Evolutionary conservation across 148 eudicot species (phyloP), one percentile per base, ranked within the genome.

Genomic region (Fallopia convolvulus): DNA sequence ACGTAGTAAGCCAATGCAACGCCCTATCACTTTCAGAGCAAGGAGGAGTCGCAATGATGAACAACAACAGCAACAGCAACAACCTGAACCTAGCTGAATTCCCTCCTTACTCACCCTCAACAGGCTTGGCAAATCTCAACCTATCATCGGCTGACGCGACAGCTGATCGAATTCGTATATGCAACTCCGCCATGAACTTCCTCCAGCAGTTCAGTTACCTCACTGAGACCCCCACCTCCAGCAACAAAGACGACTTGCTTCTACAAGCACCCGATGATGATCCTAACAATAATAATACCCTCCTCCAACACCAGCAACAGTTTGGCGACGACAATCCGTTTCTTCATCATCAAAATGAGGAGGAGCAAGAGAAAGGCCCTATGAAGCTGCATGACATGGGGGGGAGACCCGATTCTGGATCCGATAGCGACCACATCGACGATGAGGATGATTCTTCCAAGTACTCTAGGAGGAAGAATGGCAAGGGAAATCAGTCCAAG

Each of bases 361-460:
- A 83, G 74, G 79, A 83, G 63, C 87, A 80, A 11, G 82, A 84
- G 23, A 80, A 84, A 76, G 89, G 89, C 47, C 70, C 84, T 0
- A 1, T 79, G 33, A 90, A 81, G 70, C 82, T 82, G 1, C 89
- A 85, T 26, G 30, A 26, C 46, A 78, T 72, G 30, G 80, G 76
- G 30, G 82, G 79, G 50, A 78, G 87, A 39, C 86, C 82, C 30
- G 93, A 95, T 47, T 89, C 95, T 2, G 75, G 79, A 33, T 92
- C 97, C 0, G 99, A 96, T 33, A 88, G 92, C 60, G 97, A 91
- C 78, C 88, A 70, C 5, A 83, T 91, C 47, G 97, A 91, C 14
- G 97, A 91, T 3, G 92, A 89, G n/a, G 97, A 91, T 55, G 99
- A 89, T 77, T 84, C 87, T 77, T 84, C 87, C 2, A 92, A 89